A percentile compares a stretch with the other conserved stretches of the same genome.
Conservation (phyloP, 2,329 filamentous ascomycete species). For the Aspergillus felis region DNA sequence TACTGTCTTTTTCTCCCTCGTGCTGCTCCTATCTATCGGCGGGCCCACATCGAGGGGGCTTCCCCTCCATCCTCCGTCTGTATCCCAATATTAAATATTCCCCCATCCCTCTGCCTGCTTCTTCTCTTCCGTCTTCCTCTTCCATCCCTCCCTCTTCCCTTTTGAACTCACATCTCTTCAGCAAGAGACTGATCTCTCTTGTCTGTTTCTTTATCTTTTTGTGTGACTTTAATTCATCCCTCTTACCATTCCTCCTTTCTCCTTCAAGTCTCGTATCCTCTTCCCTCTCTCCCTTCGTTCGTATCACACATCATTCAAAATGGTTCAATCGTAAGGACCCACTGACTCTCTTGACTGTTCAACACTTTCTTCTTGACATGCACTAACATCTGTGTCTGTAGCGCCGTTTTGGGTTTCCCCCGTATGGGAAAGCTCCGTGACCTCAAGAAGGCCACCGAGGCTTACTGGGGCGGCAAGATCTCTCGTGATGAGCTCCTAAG, state of each 20-base stretch:
- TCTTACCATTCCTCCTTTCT: constrained; percentile 3
- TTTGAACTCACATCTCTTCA: constrained; percentile 13
- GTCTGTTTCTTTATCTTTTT: constrained; percentile 10
- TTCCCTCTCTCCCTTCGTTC: constrained; percentile 11
- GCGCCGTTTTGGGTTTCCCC: constrained; percentile 92
- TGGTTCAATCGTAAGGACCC: constrained; percentile 57
- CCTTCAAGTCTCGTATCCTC: constrained; percentile 2
- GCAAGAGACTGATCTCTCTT: constrained; percentile 24
- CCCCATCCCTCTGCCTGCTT: constrained; percentile 1
- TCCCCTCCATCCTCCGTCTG: background rate
- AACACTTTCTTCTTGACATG: background rate
- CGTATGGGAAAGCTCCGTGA: constrained; percentile 98
- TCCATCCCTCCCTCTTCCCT: constrained; percentile 15
- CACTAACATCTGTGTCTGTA: constrained; percentile 19
- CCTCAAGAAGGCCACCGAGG: constrained; percentile 99
- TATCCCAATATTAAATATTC: background rate
- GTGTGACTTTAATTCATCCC: constrained; percentile 2
- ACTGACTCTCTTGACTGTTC: background rate
- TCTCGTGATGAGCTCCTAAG: constrained; percentile 83
- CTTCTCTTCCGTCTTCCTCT: constrained; percentile 8
- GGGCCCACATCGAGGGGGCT: background rate
- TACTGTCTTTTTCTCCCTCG: background rate
- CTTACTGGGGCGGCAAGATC: constrained; percentile 95
- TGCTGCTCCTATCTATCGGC: background rate
- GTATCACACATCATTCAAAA: constrained; percentile 39